A percentile compares a stretch with the other conserved stretches of the same genome.
Conservation (phyloP, 2,329 filamentous ascomycete genomes). For the Trichoderma afroharzianum region DNA sequence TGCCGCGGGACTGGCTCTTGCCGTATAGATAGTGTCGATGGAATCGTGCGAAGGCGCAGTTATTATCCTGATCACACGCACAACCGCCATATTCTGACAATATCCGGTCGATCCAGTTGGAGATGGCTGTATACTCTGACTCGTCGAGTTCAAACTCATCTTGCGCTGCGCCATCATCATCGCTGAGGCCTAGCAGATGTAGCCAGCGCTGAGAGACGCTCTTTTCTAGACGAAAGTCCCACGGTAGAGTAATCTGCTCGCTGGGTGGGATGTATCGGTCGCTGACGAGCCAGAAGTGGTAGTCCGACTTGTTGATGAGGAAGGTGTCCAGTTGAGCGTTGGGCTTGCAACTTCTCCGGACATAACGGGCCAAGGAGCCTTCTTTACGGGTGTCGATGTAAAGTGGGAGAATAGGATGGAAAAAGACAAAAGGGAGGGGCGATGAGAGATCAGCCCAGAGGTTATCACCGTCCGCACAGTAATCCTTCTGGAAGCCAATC, state of each 20-base stretch:
- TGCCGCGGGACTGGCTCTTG: constrained; percentile 40
- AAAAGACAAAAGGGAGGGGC: constrained; percentile 73
- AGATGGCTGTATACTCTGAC: constrained; percentile 57
- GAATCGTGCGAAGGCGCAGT: constrained; percentile 63
- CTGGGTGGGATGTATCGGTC: constrained; percentile 67
- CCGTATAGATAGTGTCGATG: constrained; percentile 52
- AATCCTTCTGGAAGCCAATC: constrained; percentile 70
- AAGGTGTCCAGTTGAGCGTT: constrained; percentile 88
- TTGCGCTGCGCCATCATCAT: constrained; percentile 51
- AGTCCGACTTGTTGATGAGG: constrained; percentile 72
- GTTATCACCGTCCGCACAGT: constrained; percentile 63
- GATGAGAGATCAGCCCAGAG: constrained; percentile 64
- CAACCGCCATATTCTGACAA: constrained; percentile 77
- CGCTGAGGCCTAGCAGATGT: constrained; percentile 58
- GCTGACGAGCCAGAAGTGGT: constrained; percentile 90
- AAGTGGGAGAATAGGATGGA: constrained; percentile 82
- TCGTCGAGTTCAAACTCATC: constrained; percentile 55
- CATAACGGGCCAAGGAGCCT: constrained; percentile 80
- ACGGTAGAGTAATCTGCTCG: constrained; percentile 62
- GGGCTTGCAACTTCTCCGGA: constrained; percentile 86
- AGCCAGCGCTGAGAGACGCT: constrained; percentile 52
- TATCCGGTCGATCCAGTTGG: constrained; percentile 64
- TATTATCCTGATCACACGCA: constrained; percentile 63
- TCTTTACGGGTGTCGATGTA: constrained; percentile 90
- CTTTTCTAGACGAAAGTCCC: constrained; percentile 64